Evolutionary conservation across 805 yeast species (phyloP), one percentile per base, ranked within the genome.

Genomic region (Yamadazyma olivae): DNA sequence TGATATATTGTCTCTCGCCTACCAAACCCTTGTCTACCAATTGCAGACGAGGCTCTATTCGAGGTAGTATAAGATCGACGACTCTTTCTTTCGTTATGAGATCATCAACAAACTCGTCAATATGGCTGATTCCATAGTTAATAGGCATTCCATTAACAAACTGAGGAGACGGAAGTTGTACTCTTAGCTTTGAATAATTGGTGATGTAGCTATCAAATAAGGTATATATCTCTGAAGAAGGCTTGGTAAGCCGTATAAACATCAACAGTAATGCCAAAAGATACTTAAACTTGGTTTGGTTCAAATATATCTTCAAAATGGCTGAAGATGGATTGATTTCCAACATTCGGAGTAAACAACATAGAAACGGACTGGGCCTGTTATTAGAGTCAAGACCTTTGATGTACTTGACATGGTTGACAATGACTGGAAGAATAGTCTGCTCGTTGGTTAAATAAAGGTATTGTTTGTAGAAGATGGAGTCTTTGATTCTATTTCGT

Each of bases 51-150:
- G 57, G 58, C 3, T 56, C 56, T 53, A 88, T 43, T 45, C 87
- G 44, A 0, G 96, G 95, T 32, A 91, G 53, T 2, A 85, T 77
- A 35, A 89, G 61, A 32, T 86, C 96, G 46, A 84, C 74, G 15
- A 83, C 81, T 40, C 87, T 70, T 25, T 74, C 76, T 23, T 72
- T 65, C 1, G 52, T 63, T 17, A 83, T 55, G 31, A 91, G 53
- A 27, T 61, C 59, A 48, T 91, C 96, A 0, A 79, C 73, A 51
- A 81, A 74, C 51, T 81, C 91, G 56, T 91, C 98, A 61, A 91
- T 69, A 50, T 77, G 72, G 4, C 49, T 49, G 15, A 66, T 21
- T 16, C 65, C 60, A 35, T 78, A 56, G 22, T 53, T 61, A 6
- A 54, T 46, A 2, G 63, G 57, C 1, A 42, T 59, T 4, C 57